A percentile compares a stretch with the other conserved stretches of the same genome.
Conservation (phyloP, 2,329 filamentous ascomycete genomes). For the Colletotrichum lini region DNA sequence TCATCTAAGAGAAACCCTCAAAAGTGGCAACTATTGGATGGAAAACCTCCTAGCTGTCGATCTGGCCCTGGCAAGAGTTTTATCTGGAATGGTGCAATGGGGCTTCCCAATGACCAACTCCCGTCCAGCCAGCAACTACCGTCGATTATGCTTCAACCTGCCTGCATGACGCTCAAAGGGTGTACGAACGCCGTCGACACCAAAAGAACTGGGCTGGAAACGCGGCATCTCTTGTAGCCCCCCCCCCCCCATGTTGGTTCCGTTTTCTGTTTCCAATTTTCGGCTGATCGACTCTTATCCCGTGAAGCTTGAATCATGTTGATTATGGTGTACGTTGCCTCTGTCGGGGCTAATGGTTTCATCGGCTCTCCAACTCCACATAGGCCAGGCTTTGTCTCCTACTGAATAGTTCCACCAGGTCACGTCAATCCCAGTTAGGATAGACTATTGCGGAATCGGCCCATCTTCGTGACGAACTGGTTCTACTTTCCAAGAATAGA, state of each 20-base stretch:
- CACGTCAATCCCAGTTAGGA: neutral
- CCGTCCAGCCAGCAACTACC: neutral
- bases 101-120: neutral
- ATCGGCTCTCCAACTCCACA: slow-evolving; percentile 21
- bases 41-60: slow-evolving; percentile 26
- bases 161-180: slow-evolving; percentile 20
- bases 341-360: slow-evolving; percentile 33
- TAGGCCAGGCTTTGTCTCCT: neutral
- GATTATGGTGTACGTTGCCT: slow-evolving; percentile 34
- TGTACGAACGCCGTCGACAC: neutral
- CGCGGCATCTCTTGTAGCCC: neutral
- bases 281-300: slow-evolving; percentile 25
- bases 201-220: slow-evolving; percentile 3
- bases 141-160: slow-evolving; percentile 30
- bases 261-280: slow-evolving; percentile 14
- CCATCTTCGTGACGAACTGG: slow-evolving; percentile 29
- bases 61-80: slow-evolving; percentile 13
- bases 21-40: slow-evolving; percentile 23
- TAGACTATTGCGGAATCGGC: neutral
- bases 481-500: slow-evolving; percentile 32
- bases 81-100: slow-evolving; percentile 17
- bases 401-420: slow-evolving; percentile 1
- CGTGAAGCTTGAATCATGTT: slow-evolving; percentile 28
- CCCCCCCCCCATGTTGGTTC: neutral
- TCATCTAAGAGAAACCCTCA: slow-evolving; percentile 23